A percentile compares a stretch with the other conserved stretches of the same genome.
Evolutionary conservation across 331 rosid species (phyloP).

Genomic region (Dryas integrifolia): DNA sequence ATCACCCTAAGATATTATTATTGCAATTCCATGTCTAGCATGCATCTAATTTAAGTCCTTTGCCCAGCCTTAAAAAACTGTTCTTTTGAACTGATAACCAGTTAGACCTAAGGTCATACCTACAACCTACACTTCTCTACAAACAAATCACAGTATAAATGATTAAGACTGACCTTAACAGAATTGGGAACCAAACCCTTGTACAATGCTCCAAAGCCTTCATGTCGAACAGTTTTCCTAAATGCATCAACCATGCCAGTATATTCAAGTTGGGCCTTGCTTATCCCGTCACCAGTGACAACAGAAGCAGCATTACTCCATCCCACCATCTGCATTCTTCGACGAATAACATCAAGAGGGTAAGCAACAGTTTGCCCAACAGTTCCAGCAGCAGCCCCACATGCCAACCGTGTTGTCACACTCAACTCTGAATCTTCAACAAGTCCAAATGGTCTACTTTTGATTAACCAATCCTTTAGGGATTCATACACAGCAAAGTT

Average conservation of each 20-base stretch:
- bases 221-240: slow-evolving; percentile 88
- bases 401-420: slow-evolving; percentile 82
- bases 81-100: not conserved
- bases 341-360: slow-evolving; percentile 96
- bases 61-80: not conserved
- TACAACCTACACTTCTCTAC: not conserved
- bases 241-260: slow-evolving; percentile 95
- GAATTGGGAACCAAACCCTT: slow-evolving; percentile 99
- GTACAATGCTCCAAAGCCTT: slow-evolving; percentile 94
- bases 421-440: slow-evolving; percentile 70
- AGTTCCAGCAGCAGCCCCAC: slow-evolving; percentile 99
- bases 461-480: slow-evolving; percentile 79
- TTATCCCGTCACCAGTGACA: slow-evolving; percentile 83
- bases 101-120: not conserved
- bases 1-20: not conserved
- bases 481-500: slow-evolving; percentile 98
- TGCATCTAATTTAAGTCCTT: not conserved
- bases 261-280: slow-evolving; percentile 68
- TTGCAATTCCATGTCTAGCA: not conserved
- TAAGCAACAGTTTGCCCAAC: slow-evolving; percentile 97
- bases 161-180: slow-evolving; percentile 73
- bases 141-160: not conserved
- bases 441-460: slow-evolving; percentile 68
- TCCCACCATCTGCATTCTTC: slow-evolving; percentile 99
- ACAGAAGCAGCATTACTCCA: slow-evolving; percentile 93